These are phyloP conservation scores for Fusarium tanahbumbuense DNA, from an alignment of 2,329 filamentous ascomycete genomes.

Conservation along the genomic window DNA sequence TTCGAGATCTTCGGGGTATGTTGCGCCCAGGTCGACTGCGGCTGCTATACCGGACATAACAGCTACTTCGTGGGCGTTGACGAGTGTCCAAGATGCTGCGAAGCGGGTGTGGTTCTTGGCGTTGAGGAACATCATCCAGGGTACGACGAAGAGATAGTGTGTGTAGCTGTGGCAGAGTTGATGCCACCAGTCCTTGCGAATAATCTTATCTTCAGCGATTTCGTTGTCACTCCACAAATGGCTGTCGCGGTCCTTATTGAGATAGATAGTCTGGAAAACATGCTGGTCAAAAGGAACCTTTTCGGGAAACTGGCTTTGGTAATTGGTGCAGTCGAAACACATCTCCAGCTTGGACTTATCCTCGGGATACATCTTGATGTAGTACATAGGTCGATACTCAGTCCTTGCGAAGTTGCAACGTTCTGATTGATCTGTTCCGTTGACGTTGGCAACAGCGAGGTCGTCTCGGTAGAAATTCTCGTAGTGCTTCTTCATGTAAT, in stretches of 20 bases:
- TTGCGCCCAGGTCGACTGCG: conserved; percentile 23
- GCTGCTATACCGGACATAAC: conserved; percentile 34
- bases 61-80: conserved; percentile 18
- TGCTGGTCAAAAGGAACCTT: conserved; percentile 42
- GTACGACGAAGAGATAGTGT: conserved; percentile 24
- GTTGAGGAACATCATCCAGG: conserved; percentile 34
- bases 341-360: conserved; percentile 34
- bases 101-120: conserved; percentile 33
- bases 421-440: conserved; percentile 18
- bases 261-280: conserved; percentile 64
- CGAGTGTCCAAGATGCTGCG: conserved; percentile 20
- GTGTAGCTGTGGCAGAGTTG: conserved; percentile 29
- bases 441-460: conserved; percentile 23
- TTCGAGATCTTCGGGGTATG: conserved; percentile 61
- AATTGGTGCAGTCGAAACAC: conserved; percentile 35
- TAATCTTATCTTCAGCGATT: conserved; percentile 29
- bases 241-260: conserved; percentile 54
- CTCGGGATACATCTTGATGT: conserved; percentile 35
- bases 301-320: conserved; percentile 34
- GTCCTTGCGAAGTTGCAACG: conserved; percentile 28
- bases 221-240: conserved; percentile 28
- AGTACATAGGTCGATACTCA: conserved; percentile 34
- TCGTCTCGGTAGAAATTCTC: conserved; percentile 32
- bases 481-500: conserved; percentile 36
- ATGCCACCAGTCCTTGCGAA: conserved; percentile 37